A percentile compares a stretch with the other conserved stretches of the same genome.
Conservation (phyloP, 345 rosid genomes). For the Diplotaxis tenuifolia region DNA sequence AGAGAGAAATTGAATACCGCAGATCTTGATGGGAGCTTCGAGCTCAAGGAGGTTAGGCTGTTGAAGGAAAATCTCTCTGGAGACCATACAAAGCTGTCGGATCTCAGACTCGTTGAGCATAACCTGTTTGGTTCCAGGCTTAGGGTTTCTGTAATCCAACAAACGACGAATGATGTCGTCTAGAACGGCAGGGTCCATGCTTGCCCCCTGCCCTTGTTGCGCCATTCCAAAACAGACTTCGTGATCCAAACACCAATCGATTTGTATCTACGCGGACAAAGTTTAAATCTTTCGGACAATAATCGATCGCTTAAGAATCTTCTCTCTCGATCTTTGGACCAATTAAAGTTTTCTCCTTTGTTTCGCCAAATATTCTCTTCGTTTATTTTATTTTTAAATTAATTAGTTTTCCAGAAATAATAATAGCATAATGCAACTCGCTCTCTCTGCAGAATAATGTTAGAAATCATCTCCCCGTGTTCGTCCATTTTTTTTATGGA, state of each 20-base stretch:
- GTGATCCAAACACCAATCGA: neutral
- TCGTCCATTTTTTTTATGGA: conserved; percentile 9
- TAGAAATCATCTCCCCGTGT: conserved; percentile 21
- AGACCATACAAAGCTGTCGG: too few species aligned
- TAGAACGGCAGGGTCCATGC: conserved; percentile 58
- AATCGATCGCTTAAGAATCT: conserved; percentile 31
- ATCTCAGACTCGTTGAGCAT: conserved; percentile 55
- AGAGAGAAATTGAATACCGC: too few species aligned
- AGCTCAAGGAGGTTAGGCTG: too few species aligned
- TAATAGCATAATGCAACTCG: conserved; percentile 23
- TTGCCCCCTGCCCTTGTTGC: conserved; percentile 53
- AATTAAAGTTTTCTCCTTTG: conserved; percentile 28
- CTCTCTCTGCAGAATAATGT: conserved; percentile 23
- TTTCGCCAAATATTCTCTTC: conserved; percentile 6
- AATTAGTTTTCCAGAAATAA: conserved; percentile 11
- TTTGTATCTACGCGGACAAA: neutral
- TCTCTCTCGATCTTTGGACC: conserved; percentile 27
- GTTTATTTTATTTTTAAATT: neutral
- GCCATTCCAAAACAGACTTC: conserved; percentile 38
- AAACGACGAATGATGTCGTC: conserved; percentile 70
- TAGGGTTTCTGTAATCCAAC: conserved; percentile 57
- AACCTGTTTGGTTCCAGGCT: conserved; percentile 60
- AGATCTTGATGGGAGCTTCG: too few species aligned
- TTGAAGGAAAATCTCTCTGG: too few species aligned
- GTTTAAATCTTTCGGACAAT: conserved; percentile 29